Evolutionary conservation across 108 stramenopile genomes (phyloP).

Genomic region (Nannochloropsis oceanica): DNA sequence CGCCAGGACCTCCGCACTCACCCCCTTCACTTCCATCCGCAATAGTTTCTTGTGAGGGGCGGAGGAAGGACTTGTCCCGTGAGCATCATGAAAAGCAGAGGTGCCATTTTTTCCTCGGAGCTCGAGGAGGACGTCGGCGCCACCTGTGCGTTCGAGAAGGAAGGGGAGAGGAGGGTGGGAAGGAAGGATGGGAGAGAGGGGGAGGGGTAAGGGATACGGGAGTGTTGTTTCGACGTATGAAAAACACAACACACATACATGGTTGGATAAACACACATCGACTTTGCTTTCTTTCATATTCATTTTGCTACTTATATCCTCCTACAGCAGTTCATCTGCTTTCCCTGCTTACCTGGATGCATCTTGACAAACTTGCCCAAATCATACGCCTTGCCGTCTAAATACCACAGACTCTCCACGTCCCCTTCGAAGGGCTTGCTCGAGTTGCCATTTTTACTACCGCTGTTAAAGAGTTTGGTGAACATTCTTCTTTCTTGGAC

Average conservation of each 20-base stretch:
- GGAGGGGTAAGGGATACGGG: no score
- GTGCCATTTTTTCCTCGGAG: not conserved
- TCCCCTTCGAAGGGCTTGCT: not conserved
- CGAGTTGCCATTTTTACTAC: not conserved
- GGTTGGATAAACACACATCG: no score
- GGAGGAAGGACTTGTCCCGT: not conserved
- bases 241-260: no score
- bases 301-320: no score
- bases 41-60: not conserved
- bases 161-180: not conserved
- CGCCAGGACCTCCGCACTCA: not conserved
- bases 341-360: not conserved
- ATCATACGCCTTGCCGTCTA: not conserved
- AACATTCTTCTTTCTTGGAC: not conserved
- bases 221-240: no score
- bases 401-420: not conserved
- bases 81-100: not conserved
- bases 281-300: no score
- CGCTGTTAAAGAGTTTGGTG: not conserved
- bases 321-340: no score
- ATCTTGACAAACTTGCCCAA: not conserved
- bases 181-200: not conserved
- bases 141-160: not conserved
- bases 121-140: not conserved
- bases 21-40: not conserved